A percentile compares a stretch with the other conserved stretches of the same genome.
Conservation (phyloP, 192 early-diverging fungal genomes). For the Cladochytrium replicatum region DNA sequence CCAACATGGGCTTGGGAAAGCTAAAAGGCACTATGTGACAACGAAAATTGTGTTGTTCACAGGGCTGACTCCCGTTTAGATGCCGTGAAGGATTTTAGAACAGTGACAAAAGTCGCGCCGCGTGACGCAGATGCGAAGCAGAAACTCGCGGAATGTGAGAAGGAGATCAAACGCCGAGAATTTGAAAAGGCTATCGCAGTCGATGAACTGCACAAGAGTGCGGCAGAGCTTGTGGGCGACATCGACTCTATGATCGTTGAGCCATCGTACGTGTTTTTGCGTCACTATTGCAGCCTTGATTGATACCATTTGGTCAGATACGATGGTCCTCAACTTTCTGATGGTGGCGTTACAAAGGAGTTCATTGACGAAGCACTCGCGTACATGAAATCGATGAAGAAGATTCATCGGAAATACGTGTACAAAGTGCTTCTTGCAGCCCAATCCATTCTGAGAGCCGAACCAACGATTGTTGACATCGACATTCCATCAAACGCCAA, state of each 20-base stretch:
- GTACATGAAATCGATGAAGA: constrained; percentile 79
- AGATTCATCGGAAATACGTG: constrained; percentile 80
- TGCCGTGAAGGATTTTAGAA: constrained; percentile 43
- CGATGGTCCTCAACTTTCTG: constrained; percentile 70
- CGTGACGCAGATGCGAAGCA: constrained; percentile 64
- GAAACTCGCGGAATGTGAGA: constrained; percentile 83
- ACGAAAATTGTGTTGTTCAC: not conserved
- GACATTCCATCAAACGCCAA: constrained; percentile 58
- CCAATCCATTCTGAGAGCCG: constrained; percentile 61
- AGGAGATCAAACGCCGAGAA: constrained; percentile 71
- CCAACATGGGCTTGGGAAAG: constrained; percentile 74
- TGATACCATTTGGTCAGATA: constrained; percentile 31
- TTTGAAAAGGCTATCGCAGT: constrained; percentile 92
- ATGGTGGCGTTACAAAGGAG: constrained; percentile 54
- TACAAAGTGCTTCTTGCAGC: constrained; percentile 74
- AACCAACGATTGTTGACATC: constrained; percentile 79
- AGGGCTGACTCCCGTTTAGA: constrained; percentile 9
- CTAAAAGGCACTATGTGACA: constrained; percentile 49
- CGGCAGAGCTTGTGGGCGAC: constrained; percentile 54
- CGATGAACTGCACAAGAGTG: constrained; percentile 32
- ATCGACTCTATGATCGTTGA: constrained; percentile 53
- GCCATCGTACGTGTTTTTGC: constrained; percentile 17
- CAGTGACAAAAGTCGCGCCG: constrained; percentile 66
- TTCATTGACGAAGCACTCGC: constrained; percentile 74
- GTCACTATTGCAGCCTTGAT: constrained; percentile 27